These are phyloP conservation scores for Stemphylium lycopersici DNA, from an alignment of 2,329 filamentous ascomycete genomes.

Conservation along the genomic window DNA sequence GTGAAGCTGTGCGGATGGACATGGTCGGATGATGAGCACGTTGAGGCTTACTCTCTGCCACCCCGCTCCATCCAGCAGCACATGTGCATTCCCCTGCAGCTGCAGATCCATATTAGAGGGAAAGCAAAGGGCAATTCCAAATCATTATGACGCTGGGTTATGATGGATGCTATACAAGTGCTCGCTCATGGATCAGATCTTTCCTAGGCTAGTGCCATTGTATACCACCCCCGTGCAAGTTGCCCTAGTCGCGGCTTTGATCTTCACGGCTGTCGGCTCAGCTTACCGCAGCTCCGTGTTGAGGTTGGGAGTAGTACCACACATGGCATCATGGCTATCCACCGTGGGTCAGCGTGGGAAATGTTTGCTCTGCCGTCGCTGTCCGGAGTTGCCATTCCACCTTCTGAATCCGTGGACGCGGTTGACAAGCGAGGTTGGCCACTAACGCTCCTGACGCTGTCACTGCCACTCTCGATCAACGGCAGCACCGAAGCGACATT, in stretches of 20 bases:
- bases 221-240: constrained; percentile 20
- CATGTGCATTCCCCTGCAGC: constrained; percentile 5
- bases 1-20: constrained; percentile 9
- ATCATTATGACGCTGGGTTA: constrained; percentile 15
- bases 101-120: constrained; percentile 11
- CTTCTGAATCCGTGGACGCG: constrained; percentile 11
- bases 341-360: constrained; percentile 8
- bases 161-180: constrained; percentile 13
- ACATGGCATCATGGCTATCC: not conserved
- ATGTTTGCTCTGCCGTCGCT: constrained; percentile 8
- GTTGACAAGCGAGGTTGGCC: constrained; percentile 13
- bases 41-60: not conserved
- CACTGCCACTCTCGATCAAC: not conserved
- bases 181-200: constrained; percentile 22
- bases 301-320: constrained; percentile 16
- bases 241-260: constrained; percentile 27
- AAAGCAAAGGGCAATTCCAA: constrained; percentile 14
- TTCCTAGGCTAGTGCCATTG: constrained; percentile 26
- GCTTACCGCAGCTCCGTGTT: constrained; percentile 40
- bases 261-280: constrained; percentile 32
- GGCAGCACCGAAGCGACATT: not conserved
- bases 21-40: not conserved
- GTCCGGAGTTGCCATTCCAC: constrained; percentile 11
- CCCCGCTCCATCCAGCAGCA: not conserved
- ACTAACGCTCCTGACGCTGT: constrained; percentile 8